A percentile compares a stretch with the other conserved stretches of the same genome.
Conservation (phyloP, 2,329 filamentous ascomycete species). For the Aspergillus calidoustus region DNA sequence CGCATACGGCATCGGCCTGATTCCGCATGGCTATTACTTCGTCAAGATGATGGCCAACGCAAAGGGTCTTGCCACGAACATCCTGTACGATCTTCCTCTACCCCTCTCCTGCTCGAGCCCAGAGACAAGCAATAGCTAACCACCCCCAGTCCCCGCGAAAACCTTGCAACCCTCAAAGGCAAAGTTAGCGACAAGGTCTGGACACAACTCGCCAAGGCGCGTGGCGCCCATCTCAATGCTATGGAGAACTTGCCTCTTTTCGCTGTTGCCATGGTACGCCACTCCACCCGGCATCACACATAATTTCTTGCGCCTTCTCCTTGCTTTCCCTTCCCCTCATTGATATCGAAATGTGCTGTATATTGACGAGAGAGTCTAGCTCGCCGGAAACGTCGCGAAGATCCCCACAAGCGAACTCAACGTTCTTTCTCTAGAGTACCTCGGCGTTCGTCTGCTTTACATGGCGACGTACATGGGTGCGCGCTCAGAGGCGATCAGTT, state of each 20-base stretch:
- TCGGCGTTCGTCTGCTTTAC: constrained; percentile 38
- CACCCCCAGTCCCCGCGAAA: constrained; percentile 35
- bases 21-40: constrained; percentile 37
- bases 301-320: neutral
- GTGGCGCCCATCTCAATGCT: constrained; percentile 41
- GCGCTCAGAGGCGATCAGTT: constrained; percentile 36
- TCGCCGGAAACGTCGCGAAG: constrained; percentile 40
- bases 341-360: neutral
- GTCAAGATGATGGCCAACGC: constrained; percentile 37
- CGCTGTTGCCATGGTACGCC: constrained; percentile 36
- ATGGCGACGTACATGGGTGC: constrained; percentile 40
- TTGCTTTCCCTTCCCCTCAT: no score
- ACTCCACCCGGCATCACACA: neutral
- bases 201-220: constrained; percentile 32
- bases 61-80: constrained; percentile 34
- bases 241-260: constrained; percentile 42
- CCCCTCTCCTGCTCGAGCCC: neutral
- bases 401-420: constrained; percentile 38
- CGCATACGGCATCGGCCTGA: constrained; percentile 36
- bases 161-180: constrained; percentile 35
- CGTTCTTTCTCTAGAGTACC: constrained; percentile 37
- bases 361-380: constrained; percentile 17
- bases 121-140: neutral
- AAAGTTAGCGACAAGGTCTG: constrained; percentile 29
- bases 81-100: constrained; percentile 22